Evolutionary conservation across 352 stramenopile species (phyloP).

Genomic region (Pythium angustatum): DNA sequence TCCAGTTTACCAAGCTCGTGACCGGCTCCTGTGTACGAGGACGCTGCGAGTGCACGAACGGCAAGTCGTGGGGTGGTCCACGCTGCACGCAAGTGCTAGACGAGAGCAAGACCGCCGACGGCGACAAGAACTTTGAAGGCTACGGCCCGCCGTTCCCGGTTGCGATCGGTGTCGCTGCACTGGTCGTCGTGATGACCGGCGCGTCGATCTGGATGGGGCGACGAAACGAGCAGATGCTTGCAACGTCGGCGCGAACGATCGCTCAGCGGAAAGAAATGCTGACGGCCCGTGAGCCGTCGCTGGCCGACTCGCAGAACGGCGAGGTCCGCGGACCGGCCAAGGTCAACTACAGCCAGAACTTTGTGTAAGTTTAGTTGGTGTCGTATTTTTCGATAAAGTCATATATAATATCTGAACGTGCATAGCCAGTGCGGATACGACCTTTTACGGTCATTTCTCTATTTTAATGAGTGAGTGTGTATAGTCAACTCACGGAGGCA

Average conservation of each 20-base stretch:
- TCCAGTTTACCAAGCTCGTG: slow-evolving; percentile 27
- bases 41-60: slow-evolving; percentile 49
- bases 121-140: slow-evolving; percentile 11
- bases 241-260: neutral
- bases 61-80: slow-evolving; percentile 35
- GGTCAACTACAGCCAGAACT: slow-evolving; percentile 21
- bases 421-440: too few species aligned
- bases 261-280: slow-evolving; percentile 1
- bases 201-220: slow-evolving; percentile 13
- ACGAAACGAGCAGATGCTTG: neutral
- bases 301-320: neutral
- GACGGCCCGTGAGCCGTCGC: neutral
- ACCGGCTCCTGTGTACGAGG: slow-evolving; percentile 55
- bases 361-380: slow-evolving; percentile 1
- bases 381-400: neutral
- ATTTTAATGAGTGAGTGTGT: too few species aligned
- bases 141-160: slow-evolving; percentile 19
- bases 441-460: too few species aligned
- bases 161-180: neutral
- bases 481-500: too few species aligned
- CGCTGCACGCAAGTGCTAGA: slow-evolving; percentile 44
- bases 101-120: slow-evolving; percentile 13
- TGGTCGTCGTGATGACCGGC: slow-evolving; percentile 12
- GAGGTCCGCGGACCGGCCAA: neutral
- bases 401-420: too few species aligned